Conservation (phyloP, 1,284 basidiomycete species). For the Ustilago crameri region DNA sequence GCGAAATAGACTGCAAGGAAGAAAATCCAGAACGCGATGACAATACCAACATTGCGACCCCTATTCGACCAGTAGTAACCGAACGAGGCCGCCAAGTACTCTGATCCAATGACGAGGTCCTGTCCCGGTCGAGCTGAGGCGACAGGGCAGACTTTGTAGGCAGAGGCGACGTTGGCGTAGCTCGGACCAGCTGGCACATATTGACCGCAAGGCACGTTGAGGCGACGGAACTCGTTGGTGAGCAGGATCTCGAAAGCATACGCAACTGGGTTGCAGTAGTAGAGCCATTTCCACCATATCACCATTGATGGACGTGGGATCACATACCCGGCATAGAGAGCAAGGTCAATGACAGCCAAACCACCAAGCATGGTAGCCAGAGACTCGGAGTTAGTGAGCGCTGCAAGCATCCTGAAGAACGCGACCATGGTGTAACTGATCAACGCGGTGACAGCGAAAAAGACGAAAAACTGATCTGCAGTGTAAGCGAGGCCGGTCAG, state of each 20-base stretch:
- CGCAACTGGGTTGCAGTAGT: constrained; percentile 60
- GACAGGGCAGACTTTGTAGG: constrained; percentile 56
- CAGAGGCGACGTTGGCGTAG: constrained; percentile 29
- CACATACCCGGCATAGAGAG: constrained; percentile 60
- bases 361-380: constrained; percentile 57
- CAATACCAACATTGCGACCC: constrained; percentile 56
- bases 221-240: constrained; percentile 58
- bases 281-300: constrained; percentile 62
- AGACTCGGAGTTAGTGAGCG: constrained; percentile 40
- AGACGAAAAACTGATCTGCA: constrained; percentile 60
- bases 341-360: constrained; percentile 52
- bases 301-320: constrained; percentile 62
- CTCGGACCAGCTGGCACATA: constrained; percentile 43
- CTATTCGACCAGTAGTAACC: constrained; percentile 45
- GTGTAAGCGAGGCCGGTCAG: constrained; percentile 49
- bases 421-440: constrained; percentile 57
- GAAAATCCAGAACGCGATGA: constrained; percentile 55
- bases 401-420: constrained; percentile 56
- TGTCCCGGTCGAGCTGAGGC: constrained; percentile 50
- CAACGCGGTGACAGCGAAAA: constrained; percentile 40
- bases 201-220: constrained; percentile 43
- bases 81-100: constrained; percentile 41
- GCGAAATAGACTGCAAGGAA: constrained; percentile 46
- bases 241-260: constrained; percentile 61
- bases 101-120: constrained; percentile 28